Percentiles rank a stretch among this genome's conserved stretches.
Evolutionary conservation across 495 filamentous ascomycete genomes (phyloP).

Genomic region (Achaetomiella virescens): DNA sequence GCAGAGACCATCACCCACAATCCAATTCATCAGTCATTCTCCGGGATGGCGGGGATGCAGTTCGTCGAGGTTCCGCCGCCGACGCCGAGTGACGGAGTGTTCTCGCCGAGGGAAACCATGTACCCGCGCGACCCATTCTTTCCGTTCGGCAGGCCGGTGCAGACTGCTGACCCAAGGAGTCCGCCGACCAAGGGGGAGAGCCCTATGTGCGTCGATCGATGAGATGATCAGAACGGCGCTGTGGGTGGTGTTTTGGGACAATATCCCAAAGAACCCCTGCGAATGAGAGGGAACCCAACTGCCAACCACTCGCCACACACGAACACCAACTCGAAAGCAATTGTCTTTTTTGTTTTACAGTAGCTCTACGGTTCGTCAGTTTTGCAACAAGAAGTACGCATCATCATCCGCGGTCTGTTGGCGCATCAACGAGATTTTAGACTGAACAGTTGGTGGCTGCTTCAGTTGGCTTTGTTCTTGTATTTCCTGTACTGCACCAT

Average conservation of each 20-base stretch:
- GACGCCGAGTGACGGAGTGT: slow-evolving; percentile 39
- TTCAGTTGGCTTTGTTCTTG: too few species aligned
- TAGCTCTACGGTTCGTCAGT: not conserved
- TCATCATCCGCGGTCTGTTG: slow-evolving; percentile 1
- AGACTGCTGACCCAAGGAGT: slow-evolving; percentile 54
- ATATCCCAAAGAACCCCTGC: too few species aligned
- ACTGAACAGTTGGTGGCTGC: not conserved
- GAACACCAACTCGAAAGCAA: not conserved
- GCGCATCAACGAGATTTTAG: not conserved
- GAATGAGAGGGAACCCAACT: not conserved
- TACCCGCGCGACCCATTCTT: slow-evolving; percentile 46
- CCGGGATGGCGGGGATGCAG: slow-evolving; percentile 36
- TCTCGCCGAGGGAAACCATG: slow-evolving; percentile 45
- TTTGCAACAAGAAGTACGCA: not conserved
- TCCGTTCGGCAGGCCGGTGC: slow-evolving; percentile 38
- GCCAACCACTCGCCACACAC: not conserved
- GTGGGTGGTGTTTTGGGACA: too few species aligned
- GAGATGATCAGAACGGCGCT: slow-evolving; percentile 44
- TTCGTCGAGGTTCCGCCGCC: slow-evolving; percentile 44
- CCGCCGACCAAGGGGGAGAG: slow-evolving; percentile 58
- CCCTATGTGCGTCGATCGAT: slow-evolving; percentile 61
- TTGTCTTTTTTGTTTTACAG: not conserved
- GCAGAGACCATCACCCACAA: slow-evolving; percentile 49
- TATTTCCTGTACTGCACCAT: too few species aligned
- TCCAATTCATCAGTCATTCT: slow-evolving; percentile 38